Percentiles rank a stretch among this genome's conserved stretches.
Evolutionary conservation across 192 early-diverging fungal genomes (phyloP).

Genomic region (Phycomyces nitens): DNA sequence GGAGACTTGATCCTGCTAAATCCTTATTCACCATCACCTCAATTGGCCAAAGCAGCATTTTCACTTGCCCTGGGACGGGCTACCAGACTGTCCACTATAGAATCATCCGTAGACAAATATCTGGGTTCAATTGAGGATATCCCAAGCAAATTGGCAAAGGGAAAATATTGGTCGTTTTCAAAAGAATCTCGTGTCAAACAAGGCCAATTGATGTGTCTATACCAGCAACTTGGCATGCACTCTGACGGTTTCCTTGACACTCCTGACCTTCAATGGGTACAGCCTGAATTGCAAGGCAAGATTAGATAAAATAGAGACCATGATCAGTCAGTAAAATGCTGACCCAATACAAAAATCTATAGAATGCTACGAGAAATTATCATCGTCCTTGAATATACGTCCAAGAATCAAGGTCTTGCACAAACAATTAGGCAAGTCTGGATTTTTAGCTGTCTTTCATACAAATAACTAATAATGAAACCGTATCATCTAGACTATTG

Average conservation of each 20-base stretch:
- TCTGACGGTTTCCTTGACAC: neutral
- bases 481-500: too few species aligned
- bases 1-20: neutral
- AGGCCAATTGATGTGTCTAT: neutral
- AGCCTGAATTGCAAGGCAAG: constrained; percentile 2
- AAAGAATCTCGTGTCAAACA: neutral
- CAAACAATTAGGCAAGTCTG: neutral
- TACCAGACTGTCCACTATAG: neutral
- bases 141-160: neutral
- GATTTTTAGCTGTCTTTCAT: too few species aligned
- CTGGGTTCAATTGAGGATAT: neutral
- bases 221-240: neutral
- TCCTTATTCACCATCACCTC: neutral
- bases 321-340: too few species aligned
- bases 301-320: neutral
- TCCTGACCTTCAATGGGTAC: neutral
- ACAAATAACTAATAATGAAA: too few species aligned
- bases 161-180: neutral
- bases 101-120: neutral
- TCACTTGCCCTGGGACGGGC: neutral
- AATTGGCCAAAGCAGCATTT: neutral
- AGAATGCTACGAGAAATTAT: neutral
- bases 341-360: too few species aligned
- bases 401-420: neutral
- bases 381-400: neutral